phyloP scores from a whole-genome alignment of 2,329 filamentous ascomycete genomes.

The Penicillium fuscoglaucum region DNA sequence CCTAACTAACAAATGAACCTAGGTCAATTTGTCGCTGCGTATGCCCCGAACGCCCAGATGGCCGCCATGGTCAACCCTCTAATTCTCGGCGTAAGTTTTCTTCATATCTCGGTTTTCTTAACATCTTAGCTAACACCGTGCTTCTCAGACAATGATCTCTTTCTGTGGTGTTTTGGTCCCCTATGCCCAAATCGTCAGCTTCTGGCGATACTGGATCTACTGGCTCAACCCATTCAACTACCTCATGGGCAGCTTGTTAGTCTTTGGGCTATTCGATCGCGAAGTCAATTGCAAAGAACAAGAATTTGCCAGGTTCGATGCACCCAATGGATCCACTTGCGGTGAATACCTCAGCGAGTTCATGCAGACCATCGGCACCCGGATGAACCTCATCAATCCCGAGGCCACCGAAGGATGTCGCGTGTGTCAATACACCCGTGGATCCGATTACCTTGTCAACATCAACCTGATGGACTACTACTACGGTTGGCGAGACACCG shows the following conservation, averaged over 20 bases:
- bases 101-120: background rate
- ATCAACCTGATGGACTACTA: slow-evolving; percentile 62
- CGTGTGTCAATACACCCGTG: slow-evolving; percentile 61
- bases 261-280: slow-evolving; percentile 28
- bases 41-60: slow-evolving; percentile 66
- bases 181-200: slow-evolving; percentile 31
- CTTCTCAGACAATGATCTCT: slow-evolving; percentile 25
- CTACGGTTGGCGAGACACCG: slow-evolving; percentile 67
- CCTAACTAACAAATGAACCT: background rate
- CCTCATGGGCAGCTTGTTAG: slow-evolving; percentile 32
- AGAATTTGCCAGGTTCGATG: slow-evolving; percentile 30
- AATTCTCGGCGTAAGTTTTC: slow-evolving; percentile 53
- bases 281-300: slow-evolving; percentile 26
- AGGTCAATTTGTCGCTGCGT: slow-evolving; percentile 74
- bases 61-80: slow-evolving; percentile 73
- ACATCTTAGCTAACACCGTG: background rate
- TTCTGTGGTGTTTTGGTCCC: slow-evolving; percentile 36
- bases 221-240: slow-evolving; percentile 36
- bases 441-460: slow-evolving; percentile 59
- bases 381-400: slow-evolving; percentile 60
- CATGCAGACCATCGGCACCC: slow-evolving; percentile 47
- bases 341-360: slow-evolving; percentile 58
- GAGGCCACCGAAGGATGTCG: slow-evolving; percentile 56
- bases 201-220: slow-evolving; percentile 38
- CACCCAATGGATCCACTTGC: slow-evolving; percentile 54